These are phyloP conservation scores for Tetracladium marchalianum DNA, from an alignment of 495 filamentous ascomycete genomes.

Conservation along the genomic window DNA sequence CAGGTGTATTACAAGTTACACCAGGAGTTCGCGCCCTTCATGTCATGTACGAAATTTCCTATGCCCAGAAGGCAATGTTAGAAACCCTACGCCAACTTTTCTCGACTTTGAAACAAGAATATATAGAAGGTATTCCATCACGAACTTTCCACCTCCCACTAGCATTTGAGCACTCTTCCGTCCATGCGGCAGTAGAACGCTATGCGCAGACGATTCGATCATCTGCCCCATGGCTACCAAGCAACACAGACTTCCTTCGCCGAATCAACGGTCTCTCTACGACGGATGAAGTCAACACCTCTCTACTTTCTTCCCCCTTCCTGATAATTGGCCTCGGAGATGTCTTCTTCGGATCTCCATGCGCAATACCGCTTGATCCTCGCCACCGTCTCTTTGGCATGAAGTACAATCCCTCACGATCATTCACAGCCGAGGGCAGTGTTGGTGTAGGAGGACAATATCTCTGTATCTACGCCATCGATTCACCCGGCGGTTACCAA, in stretches of 20 bases:
- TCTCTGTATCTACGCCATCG: constrained; percentile 46
- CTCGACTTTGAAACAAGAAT: constrained; percentile 22
- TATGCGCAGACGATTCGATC: constrained; percentile 50
- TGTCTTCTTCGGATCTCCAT: constrained; percentile 38
- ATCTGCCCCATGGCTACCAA: constrained; percentile 47
- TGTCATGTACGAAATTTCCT: background rate
- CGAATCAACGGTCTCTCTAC: constrained; percentile 45
- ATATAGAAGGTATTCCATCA: constrained; percentile 34
- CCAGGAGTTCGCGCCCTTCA: background rate
- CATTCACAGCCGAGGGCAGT: constrained; percentile 46
- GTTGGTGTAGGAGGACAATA: constrained; percentile 45
- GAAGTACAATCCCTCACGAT: constrained; percentile 49
- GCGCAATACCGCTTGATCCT: constrained; percentile 47
- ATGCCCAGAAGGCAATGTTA: constrained; percentile 14
- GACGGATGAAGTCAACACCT: constrained; percentile 28
- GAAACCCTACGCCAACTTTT: constrained; percentile 22
- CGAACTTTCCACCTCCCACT: constrained; percentile 45
- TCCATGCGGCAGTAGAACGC: constrained; percentile 37
- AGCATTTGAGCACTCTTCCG: constrained; percentile 38
- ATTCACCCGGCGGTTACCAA: constrained; percentile 49
- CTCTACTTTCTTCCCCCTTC: constrained; percentile 36
- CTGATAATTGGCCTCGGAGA: constrained; percentile 49
- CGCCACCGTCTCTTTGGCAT: constrained; percentile 40
- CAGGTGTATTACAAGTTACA: constrained; percentile 8
- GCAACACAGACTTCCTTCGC: constrained; percentile 46